Evolutionary conservation across 1,139 yeast species (phyloP), one percentile per base, ranked within the genome.

Genomic region (Sugiyamaella xylanicola): DNA sequence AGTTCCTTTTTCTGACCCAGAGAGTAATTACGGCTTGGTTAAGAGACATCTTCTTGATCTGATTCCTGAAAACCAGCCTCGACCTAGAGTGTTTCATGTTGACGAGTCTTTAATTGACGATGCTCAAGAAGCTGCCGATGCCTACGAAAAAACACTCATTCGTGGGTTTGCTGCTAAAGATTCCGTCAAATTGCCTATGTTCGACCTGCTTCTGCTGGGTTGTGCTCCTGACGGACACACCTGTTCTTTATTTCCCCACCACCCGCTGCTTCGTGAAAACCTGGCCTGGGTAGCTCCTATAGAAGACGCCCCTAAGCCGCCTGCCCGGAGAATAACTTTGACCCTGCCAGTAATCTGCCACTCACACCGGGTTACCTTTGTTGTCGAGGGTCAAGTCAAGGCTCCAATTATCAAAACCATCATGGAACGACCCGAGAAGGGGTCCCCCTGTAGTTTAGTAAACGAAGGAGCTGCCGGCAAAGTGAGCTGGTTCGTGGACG

Each of bases 141-240:
- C 78, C 59, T 93, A 93, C 72, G 99, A 93, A 69, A 89, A 91
- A 73, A 78, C 83, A 21, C 78, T 93, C 58, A 87, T 93, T 60
- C 83, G 81, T 66, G 95, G 93, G 53, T 93, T 93, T 75, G 99
- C 99, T n/a, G 89, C 87, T 57, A 92, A 93, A 70, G 98, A 92
- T 71, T 86, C 96, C 16, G 98, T 93, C 58, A 91, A 92, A 72
- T 79, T 92, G 61, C 99, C 99, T 57, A 85, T 89, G 83, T 93
- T 93, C 75, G 99, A 93, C 72, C 75, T 93, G 59, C 80, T 93
- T 61, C 76, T 93, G 61, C 78, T 93, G 60, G 99, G 99, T 19
- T 92, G 98, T 77, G 99, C 99, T 0, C 99, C 99, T 2, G 99
- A 93, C 71, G 99, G 99, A 25, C 99, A 93, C 70, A 89, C 92